Conservation (phyloP, 495 filamentous ascomycete genomes). For the Chaetomium fimeti region DNA sequence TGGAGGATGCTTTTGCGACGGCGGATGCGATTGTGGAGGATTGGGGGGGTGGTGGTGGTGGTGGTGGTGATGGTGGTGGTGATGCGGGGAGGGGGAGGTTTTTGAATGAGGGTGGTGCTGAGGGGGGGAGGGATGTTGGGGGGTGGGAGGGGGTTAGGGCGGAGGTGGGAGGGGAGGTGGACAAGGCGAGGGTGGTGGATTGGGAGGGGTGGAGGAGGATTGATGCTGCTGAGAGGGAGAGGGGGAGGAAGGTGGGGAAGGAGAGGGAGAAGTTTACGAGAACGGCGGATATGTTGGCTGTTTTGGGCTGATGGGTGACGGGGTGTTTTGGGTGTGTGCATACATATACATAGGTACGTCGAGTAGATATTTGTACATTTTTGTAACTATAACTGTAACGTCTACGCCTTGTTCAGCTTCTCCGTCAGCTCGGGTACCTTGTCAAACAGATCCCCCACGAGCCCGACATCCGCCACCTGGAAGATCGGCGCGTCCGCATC, state of each 20-base stretch:
- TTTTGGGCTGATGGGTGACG: slow-evolving; percentile 45
- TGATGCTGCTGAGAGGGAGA: slow-evolving; percentile 69
- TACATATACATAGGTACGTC: slow-evolving; percentile 22
- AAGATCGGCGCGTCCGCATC: slow-evolving; percentile 96
- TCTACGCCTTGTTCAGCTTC: slow-evolving; percentile 72
- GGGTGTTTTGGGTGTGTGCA: not conserved
- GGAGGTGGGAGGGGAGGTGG: slow-evolving; percentile 38
- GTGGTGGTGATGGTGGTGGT: no score
- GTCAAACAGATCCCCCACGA: slow-evolving; percentile 93
- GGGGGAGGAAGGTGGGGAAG: slow-evolving; percentile 68
- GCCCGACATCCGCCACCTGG: slow-evolving; percentile 92
- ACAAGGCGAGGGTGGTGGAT: slow-evolving; percentile 52
- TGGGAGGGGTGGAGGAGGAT: slow-evolving; percentile 90
- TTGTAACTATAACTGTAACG: slow-evolving; percentile 10
- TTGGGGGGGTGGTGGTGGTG: slow-evolving; percentile 45
- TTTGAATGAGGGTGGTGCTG: slow-evolving; percentile 39
- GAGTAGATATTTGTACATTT: slow-evolving; percentile 20
- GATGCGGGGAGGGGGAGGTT: slow-evolving; percentile 31
- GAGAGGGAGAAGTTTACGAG: slow-evolving; percentile 79
- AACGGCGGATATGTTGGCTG: slow-evolving; percentile 75
- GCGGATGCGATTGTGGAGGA: slow-evolving; percentile 77
- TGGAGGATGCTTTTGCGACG: slow-evolving; percentile 91
- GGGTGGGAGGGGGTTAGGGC: slow-evolving; percentile 76
- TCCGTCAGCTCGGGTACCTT: slow-evolving; percentile 94
- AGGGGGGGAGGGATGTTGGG: slow-evolving; percentile 27